A percentile compares a stretch with the other conserved stretches of the same genome.
Conservation (phyloP, 495 filamentous ascomycete species). For the Tuber melanosporum region DNA sequence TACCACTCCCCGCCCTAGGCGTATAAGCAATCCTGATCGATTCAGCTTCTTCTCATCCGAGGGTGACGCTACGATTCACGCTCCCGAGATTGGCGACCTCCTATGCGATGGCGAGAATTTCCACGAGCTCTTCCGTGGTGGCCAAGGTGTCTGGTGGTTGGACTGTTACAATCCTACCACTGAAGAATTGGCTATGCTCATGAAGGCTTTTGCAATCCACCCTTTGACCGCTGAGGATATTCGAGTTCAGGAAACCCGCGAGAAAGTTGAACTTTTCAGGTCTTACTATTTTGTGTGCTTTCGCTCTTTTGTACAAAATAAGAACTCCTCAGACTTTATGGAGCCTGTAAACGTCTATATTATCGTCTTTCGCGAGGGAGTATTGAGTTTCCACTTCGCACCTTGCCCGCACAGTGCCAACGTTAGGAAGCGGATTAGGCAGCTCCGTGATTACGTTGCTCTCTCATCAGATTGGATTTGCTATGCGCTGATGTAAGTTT, state of each 20-base stretch:
- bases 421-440: constrained; percentile 84
- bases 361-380: constrained; percentile 90
- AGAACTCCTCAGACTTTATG: constrained; percentile 76
- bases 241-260: constrained; percentile 89
- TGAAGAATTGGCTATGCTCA: constrained; percentile 81
- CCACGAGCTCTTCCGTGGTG: constrained; percentile 81
- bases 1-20: constrained; percentile 28
- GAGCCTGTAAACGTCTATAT: constrained; percentile 97
- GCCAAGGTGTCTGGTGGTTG: constrained; percentile 91
- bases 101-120: constrained; percentile 82
- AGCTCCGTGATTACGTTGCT: constrained; percentile 88
- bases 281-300: constrained; percentile 99
- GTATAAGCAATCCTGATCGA: constrained; percentile 57
- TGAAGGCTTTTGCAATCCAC: constrained; percentile 91
- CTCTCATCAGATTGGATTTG: constrained; percentile 95
- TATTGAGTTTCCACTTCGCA: constrained; percentile 91
- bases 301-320: constrained; percentile 91
- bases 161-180: constrained; percentile 87
- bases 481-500: constrained; percentile 70
- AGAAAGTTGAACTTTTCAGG: constrained; percentile 95
- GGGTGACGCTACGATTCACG: constrained; percentile 82
- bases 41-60: constrained; percentile 97
- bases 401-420: constrained; percentile 91
- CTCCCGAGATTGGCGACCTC: constrained; percentile 77
- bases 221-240: constrained; percentile 94